Evolutionary conservation across 192 early-diverging fungal species (phyloP), one percentile per base, ranked within the genome.

Genomic region (Physocladia obscura): DNA sequence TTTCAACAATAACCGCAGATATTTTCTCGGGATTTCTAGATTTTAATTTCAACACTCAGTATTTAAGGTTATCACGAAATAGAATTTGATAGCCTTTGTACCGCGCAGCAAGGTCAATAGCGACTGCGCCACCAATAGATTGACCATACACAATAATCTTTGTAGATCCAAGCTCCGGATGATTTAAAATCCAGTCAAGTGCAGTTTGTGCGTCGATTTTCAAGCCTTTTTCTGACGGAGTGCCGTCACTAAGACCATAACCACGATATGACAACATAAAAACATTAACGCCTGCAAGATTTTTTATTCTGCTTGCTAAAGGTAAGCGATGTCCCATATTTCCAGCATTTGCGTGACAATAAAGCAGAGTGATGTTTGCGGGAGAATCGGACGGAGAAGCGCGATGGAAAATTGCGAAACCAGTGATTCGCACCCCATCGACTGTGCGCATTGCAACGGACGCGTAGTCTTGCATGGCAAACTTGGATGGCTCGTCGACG

Each of bases 231-330:
- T 99, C 97, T 5, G 83, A 84, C 2, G 96, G 89, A 37, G 77
- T 82, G 3, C 97, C 97, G 62, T 94, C 91, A 48, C 91, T 93
- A 44, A 88, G 67, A 4, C 96, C 96, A 79, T 97, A 97, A 84
- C 97, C 96, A 69, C 97, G 84, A 62, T 99, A 99, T n/a, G 94
- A 97, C 21, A 98, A 82, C 92, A 99, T 93, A 57, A 96, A 89
- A 15, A 99, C 89, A 78, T 99, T 98, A 79, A 86, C 88, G 22
- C 82, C 78, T 36, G 85, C 83, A 19, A 31, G 21, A 26, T 75
- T 73, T 26, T 79, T 70, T 69, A 91, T 82, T 55, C 97, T 79
- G 57, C 87, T 82, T 24, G 95, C 94, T 51, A 97, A 93, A 4
- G 95, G 95, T 57, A 99, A 81, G 15, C 97, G 84, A 74, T 99